Evolutionary conservation across 1,139 yeast genomes (phyloP), one percentile per base, ranked within the genome.

Genomic region (Taiozyma onychis): DNA sequence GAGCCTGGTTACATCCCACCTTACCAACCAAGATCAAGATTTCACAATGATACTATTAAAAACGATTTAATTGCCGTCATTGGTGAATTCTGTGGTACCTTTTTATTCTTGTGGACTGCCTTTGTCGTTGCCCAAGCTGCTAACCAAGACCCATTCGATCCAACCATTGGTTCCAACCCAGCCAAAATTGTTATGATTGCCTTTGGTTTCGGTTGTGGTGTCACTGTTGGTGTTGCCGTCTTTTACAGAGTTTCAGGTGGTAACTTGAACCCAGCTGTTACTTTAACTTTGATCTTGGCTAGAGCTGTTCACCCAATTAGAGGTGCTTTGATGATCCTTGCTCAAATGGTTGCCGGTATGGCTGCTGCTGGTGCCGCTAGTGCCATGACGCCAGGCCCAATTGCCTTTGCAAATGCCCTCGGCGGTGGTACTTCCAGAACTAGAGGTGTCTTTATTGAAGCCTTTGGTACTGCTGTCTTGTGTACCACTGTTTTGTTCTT

Each of bases 341-440:
- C 91, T 44, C 96, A 89, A 72, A 68, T 88, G 62, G 69, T 88
- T 66, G 96, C 85, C 48, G 96, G 96, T 69, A 85, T 89, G 83
- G 89, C 90, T 61, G 96, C 96, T 53, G 95, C 95, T 53, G 96
- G 89, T 67, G 93, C 90, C 44, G 96, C 91, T 47, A 73, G 80
- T 57, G 96, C 90, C 47, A 79, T 88, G 85, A 85, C 95, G 39
- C 96, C 96, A 44, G 96, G 96, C 54, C 75, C 76, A 44, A 75
- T 88, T 62, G 75, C 80, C 22, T 89, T 88, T 62, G 78, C 88
- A 57, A 88, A 89, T 63, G 75, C 77, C 48, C 72, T 88, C 55
- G 90, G 95, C 53, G 83, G 85, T 54, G 93, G 83, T 48, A 75
- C 80, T 59, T 85, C 93, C 46, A 81, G 76, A 66, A 63, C 87